Conservation (phyloP, 345 rosid species). For the Citrus cavaleriei region DNA sequence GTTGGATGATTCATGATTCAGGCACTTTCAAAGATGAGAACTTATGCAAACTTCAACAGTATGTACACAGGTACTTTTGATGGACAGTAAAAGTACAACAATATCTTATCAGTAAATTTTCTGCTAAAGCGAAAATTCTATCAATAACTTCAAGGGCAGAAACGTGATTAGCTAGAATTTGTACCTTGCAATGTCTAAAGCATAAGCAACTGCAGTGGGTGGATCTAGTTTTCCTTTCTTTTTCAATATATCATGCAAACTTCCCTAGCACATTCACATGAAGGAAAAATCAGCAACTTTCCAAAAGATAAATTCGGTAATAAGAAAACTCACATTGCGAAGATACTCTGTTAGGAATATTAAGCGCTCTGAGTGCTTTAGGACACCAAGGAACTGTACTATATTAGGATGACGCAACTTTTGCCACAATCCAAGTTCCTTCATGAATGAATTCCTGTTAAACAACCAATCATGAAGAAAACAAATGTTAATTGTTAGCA, state of each 20-base stretch:
- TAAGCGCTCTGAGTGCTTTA: conserved; percentile 50
- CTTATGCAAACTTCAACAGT: not conserved
- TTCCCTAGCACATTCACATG: conserved; percentile 38
- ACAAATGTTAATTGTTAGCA: conserved; percentile 3
- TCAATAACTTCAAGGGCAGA: not conserved
- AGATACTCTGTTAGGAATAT: conserved; percentile 66
- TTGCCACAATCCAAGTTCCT: conserved; percentile 63
- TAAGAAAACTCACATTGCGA: conserved; percentile 40
- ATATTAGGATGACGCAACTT: conserved; percentile 67
- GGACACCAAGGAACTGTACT: conserved; percentile 68
- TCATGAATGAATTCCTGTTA: conserved; percentile 43
- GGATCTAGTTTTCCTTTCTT: conserved; percentile 50
- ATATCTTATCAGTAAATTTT: not conserved
- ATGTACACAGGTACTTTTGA: not conserved
- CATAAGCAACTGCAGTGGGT: conserved; percentile 49
- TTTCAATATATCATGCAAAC: conserved; percentile 54
- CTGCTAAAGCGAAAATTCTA: not conserved
- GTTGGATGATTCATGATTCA: not conserved
- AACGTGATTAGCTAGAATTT: not conserved
- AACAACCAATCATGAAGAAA: not conserved
- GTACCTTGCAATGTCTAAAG: conserved; percentile 70
- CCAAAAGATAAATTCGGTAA: not conserved
- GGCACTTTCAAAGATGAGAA: not conserved
- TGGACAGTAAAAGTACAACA: not conserved
- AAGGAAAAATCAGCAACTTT: conserved; percentile 13